A percentile compares a stretch with the other conserved stretches of the same genome.
Evolutionary conservation across 805 yeast species (phyloP).

Genomic region (Middelhovenomyces tepae): DNA sequence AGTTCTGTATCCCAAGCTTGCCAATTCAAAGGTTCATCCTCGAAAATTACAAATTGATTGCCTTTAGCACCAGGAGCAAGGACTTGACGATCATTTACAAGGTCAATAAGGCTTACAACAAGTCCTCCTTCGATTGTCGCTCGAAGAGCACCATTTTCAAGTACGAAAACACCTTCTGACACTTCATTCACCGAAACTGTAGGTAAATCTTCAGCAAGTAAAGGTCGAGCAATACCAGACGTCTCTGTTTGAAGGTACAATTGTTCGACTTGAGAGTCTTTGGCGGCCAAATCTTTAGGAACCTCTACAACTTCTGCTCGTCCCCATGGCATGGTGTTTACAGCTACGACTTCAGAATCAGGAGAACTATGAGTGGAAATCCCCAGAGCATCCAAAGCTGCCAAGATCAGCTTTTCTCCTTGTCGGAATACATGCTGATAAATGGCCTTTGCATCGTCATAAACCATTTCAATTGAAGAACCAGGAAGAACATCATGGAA

Average conservation of each 20-base stretch:
- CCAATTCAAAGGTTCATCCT: slow-evolving; percentile 84
- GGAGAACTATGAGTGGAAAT: slow-evolving; percentile 13
- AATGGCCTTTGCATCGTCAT: slow-evolving; percentile 82
- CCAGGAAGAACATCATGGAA: slow-evolving; percentile 99
- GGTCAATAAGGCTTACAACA: slow-evolving; percentile 56
- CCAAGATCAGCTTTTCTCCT: slow-evolving; percentile 43
- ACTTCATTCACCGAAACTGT: slow-evolving; percentile 37
- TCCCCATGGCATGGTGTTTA: slow-evolving; percentile 62
- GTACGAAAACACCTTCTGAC: slow-evolving; percentile 35
- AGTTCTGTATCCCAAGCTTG: slow-evolving; percentile 98
- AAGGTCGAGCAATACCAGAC: slow-evolving; percentile 10
- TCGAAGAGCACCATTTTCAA: slow-evolving; percentile 53
- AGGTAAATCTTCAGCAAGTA: slow-evolving; percentile 4
- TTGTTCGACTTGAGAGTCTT: neutral
- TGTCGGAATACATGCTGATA: slow-evolving; percentile 46
- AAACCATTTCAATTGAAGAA: slow-evolving; percentile 88
- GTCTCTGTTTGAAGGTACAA: slow-evolving; percentile 3
- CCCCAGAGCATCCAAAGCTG: slow-evolving; percentile 41
- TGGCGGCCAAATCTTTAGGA: slow-evolving; percentile 13
- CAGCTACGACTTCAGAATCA: slow-evolving; percentile 13
- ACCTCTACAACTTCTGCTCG: slow-evolving; percentile 39
- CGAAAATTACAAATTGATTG: slow-evolving; percentile 72
- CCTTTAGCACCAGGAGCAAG: slow-evolving; percentile 58
- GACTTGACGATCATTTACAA: slow-evolving; percentile 51
- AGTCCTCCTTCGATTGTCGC: slow-evolving; percentile 57